Evolutionary conservation across 305 asterid species (phyloP).

Genomic region (Fraxinus platypoda): DNA sequence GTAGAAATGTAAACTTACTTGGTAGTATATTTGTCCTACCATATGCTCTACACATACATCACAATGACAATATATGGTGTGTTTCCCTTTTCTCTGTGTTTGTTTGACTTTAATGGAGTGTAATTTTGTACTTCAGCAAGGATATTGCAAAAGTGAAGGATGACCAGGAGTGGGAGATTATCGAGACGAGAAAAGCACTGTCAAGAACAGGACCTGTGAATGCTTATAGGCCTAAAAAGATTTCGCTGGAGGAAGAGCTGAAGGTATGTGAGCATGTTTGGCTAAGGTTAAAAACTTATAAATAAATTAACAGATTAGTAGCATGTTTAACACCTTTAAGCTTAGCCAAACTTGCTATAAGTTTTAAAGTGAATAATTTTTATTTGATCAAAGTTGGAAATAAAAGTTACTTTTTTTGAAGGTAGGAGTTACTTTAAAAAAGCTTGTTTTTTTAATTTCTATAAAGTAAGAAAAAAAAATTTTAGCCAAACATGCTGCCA

Average conservation of each 20-base stretch:
- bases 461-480: background rate
- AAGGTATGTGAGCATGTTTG: constrained; percentile 40
- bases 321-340: background rate
- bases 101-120: constrained; percentile 9
- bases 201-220: constrained; percentile 77
- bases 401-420: background rate
- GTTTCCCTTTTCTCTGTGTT: background rate
- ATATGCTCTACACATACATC: background rate
- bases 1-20: background rate
- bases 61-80: background rate
- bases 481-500: background rate
- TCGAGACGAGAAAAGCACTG: constrained; percentile 73
- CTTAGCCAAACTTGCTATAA: background rate
- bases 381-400: background rate
- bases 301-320: background rate
- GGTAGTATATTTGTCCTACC: background rate
- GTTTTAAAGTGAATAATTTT: background rate
- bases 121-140: constrained; percentile 59
- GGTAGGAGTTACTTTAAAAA: background rate
- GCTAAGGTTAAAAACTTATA: background rate
- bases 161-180: constrained; percentile 90
- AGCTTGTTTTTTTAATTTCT: background rate
- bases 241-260: constrained; percentile 80
- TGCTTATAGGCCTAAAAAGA: constrained; percentile 77
- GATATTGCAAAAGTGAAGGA: constrained; percentile 89